Conservation (phyloP, 2,329 filamentous ascomycete species). For the Clonostachys chloroleuca region DNA sequence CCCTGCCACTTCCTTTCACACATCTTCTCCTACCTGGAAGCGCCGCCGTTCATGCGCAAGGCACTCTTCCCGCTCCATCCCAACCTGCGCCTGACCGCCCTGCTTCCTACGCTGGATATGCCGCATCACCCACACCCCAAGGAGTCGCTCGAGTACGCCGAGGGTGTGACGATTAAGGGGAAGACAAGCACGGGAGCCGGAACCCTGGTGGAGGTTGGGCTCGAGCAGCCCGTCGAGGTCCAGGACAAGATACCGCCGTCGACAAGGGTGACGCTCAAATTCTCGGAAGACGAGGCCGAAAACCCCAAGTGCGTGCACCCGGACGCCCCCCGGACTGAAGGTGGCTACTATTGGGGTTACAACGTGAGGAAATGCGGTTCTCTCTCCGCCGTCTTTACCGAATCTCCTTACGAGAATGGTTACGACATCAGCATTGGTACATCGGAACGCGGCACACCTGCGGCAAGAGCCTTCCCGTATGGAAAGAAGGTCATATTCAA, state of each 20-base stretch:
- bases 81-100: constrained; percentile 69
- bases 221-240: constrained; percentile 51
- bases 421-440: constrained; percentile 84
- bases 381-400: constrained; percentile 72
- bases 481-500: constrained; percentile 47
- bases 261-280: constrained; percentile 69
- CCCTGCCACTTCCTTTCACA: constrained; percentile 78
- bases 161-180: constrained; percentile 62
- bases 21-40: constrained; percentile 76
- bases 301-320: constrained; percentile 60
- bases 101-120: constrained; percentile 76
- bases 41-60: constrained; percentile 76
- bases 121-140: constrained; percentile 74
- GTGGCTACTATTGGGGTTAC: constrained; percentile 86
- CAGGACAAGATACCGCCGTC: constrained; percentile 59
- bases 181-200: constrained; percentile 32
- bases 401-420: constrained; percentile 68
- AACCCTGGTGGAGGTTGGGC: constrained; percentile 55
- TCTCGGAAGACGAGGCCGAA: constrained; percentile 43
- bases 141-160: constrained; percentile 76
- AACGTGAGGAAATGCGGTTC: constrained; percentile 60
- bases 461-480: constrained; percentile 38
- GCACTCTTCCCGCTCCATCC: constrained; percentile 73
- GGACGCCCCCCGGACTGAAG: constrained; percentile 64
- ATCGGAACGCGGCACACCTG: constrained; percentile 65